Conservation (phyloP, 2,329 filamentous ascomycete species). For the Atkinsonella hypoxylon region DNA sequence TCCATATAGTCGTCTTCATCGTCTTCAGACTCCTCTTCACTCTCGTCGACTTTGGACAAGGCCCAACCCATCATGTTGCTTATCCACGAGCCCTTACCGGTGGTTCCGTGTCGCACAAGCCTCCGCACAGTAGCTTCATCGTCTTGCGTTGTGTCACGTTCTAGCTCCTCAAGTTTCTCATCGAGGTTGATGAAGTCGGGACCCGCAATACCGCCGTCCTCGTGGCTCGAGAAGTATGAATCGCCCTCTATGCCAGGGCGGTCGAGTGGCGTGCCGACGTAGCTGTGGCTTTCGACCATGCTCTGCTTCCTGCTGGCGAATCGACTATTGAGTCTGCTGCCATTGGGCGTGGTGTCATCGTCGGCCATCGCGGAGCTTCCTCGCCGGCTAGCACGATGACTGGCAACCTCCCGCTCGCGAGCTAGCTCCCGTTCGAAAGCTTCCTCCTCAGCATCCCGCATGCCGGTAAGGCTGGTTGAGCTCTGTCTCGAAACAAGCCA, state of each 20-base stretch:
- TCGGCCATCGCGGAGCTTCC: constrained; percentile 30
- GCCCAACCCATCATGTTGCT: constrained; percentile 47
- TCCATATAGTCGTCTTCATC: constrained; percentile 23
- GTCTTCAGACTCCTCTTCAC: constrained; percentile 38
- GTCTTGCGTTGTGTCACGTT: constrained; percentile 36
- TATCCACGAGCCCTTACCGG: constrained; percentile 46
- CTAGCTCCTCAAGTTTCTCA: constrained; percentile 44
- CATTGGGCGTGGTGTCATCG: constrained; percentile 24
- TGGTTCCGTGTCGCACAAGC: constrained; percentile 40
- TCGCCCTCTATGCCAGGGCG: constrained; percentile 22
- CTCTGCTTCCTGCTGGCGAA: constrained; percentile 31
- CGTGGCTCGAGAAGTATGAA: constrained; percentile 28
- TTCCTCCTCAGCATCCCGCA: constrained; percentile 40
- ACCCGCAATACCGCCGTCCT: constrained; percentile 31
- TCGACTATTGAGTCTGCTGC: constrained; percentile 38
- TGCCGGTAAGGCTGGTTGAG: constrained; percentile 47
- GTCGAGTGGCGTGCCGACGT: constrained; percentile 34
- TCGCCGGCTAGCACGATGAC: constrained; percentile 35
- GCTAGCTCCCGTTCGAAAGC: constrained; percentile 39
- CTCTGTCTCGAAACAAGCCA: constrained; percentile 57
- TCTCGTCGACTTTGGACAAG: constrained; percentile 50
- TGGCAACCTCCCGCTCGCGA: constrained; percentile 35
- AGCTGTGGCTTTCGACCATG: constrained; percentile 22
- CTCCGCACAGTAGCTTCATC: constrained; percentile 48
- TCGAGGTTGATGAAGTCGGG: constrained; percentile 54